A percentile compares a stretch with the other conserved stretches of the same genome.
Conservation (phyloP, 2,329 filamentous ascomycete species). For the Cladosporium sp. region DNA sequence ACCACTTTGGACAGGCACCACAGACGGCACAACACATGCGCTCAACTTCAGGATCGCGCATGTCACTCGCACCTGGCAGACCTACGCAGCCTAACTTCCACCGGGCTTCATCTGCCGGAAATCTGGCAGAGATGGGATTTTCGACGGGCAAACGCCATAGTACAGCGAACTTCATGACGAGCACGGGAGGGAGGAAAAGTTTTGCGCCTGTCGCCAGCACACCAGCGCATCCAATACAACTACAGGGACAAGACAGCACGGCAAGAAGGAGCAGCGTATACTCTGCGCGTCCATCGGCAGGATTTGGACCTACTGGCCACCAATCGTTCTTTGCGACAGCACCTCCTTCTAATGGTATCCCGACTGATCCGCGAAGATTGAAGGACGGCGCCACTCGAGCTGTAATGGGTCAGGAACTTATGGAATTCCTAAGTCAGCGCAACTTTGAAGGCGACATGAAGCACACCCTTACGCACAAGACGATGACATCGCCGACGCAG, state of each 20-base stretch:
- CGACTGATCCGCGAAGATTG: constrained; percentile 79
- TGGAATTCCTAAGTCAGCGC: constrained; percentile 87
- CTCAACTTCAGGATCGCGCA: constrained; percentile 75
- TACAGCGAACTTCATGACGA: constrained; percentile 61
- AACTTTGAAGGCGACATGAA: constrained; percentile 99
- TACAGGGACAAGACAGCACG: constrained; percentile 51
- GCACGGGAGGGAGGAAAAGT: constrained; percentile 61
- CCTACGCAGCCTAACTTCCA: constrained; percentile 85
- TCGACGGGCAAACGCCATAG: constrained; percentile 83
- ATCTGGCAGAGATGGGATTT: constrained; percentile 72
- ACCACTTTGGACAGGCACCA: constrained; percentile 59
- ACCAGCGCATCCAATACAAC: constrained; percentile 35
- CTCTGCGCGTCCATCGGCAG: constrained; percentile 57
- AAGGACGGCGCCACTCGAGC: constrained; percentile 76
- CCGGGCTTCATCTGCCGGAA: constrained; percentile 74
- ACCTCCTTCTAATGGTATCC: constrained; percentile 74
- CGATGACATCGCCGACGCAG: constrained; percentile 88
- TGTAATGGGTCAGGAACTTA: constrained; percentile 79
- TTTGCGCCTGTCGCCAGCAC: constrained; percentile 59
- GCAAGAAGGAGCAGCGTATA: constrained; percentile 71
- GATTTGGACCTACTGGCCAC: constrained; percentile 56
- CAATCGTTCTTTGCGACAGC: constrained; percentile 95
- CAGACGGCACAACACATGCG: constrained; percentile 71
- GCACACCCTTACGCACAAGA: constrained; percentile 83
- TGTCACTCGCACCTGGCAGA: constrained; percentile 78